Conservation (phyloP, 495 filamentous ascomycete species). For the Penicillium silybi region DNA sequence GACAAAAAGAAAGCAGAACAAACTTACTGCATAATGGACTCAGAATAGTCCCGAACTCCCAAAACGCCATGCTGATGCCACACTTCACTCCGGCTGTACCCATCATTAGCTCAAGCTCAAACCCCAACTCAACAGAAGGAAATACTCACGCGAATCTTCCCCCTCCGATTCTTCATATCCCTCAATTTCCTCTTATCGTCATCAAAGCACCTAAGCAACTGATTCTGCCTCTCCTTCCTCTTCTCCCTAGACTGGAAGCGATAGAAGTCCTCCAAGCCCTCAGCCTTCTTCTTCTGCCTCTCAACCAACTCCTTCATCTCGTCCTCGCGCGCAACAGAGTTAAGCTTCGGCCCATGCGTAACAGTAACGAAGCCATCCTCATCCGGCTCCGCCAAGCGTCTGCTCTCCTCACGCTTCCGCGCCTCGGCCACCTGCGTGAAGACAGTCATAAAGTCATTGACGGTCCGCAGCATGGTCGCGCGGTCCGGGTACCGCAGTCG, state of each 20-base stretch:
- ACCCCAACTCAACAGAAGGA: not conserved
- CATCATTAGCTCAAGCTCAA: not conserved
- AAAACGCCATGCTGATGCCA: slow-evolving; percentile 26
- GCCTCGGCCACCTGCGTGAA: slow-evolving; percentile 66
- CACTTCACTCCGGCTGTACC: slow-evolving; percentile 43
- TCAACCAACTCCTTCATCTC: slow-evolving; percentile 68
- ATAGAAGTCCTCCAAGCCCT: slow-evolving; percentile 78
- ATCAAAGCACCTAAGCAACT: slow-evolving; percentile 55
- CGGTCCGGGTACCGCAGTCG: slow-evolving; percentile 64
- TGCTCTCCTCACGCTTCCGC: slow-evolving; percentile 57
- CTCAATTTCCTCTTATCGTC: slow-evolving; percentile 52
- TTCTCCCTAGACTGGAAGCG: slow-evolving; percentile 89
- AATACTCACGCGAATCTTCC: slow-evolving; percentile 44
- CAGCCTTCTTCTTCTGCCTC: slow-evolving; percentile 68
- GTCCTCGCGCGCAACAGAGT: slow-evolving; percentile 67
- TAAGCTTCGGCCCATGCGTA: slow-evolving; percentile 65
- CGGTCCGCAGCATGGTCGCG: slow-evolving; percentile 57
- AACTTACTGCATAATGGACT: slow-evolving; percentile 16
- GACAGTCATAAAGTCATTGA: slow-evolving; percentile 77
- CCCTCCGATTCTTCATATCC: slow-evolving; percentile 48
- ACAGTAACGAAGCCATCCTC: slow-evolving; percentile 96
- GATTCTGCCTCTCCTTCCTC: slow-evolving; percentile 74
- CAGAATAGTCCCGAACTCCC: slow-evolving; percentile 14
- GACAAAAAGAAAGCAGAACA: slow-evolving; percentile 2
- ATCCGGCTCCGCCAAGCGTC: slow-evolving; percentile 71